Base-by-base conservation (phyloP, 257 asterid genomes). In the Rubia yunnanensis region DNA sequence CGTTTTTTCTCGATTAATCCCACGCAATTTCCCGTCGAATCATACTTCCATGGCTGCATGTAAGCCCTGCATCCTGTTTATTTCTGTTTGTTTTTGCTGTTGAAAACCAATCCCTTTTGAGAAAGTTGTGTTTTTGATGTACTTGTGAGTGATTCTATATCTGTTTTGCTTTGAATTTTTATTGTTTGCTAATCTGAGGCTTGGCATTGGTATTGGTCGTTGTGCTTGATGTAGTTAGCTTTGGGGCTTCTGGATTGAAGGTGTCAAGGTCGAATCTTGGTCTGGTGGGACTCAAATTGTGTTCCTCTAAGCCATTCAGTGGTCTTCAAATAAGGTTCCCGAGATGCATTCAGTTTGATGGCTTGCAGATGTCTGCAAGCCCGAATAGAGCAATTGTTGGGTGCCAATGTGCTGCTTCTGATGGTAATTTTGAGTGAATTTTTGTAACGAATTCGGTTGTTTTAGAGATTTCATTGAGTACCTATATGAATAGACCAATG, bases 201-300 rank as follows among this genome's bases (percentile, higher is more conserved):
- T 27, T 14, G 22, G 23, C 10, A 48, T 15, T 2, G 31, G 46
- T 0, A 18, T 54, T 71, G 15, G 72, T 53, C 34, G 60, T 48
- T 63, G 26, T 63, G 58, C 31, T 5, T 64, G 57, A 72, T 79
- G 72, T 78, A 84, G 95, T 83, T 57, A 76, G 88, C 68, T 71
- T 80, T 69, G 86, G 91, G 80, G 77, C 82, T 78, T 77, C 88
- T 64, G 73, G 91, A 67, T 62, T 83, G 48, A 82, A 80, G 75
- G 70, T 80, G 27, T 77, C 74, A 67, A 80, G 67, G 52, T 74
- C 76, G 79, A 77, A 79, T 67, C 73, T 81, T 63, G 78, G 77
- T 72, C 72, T 67, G 63, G 70, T 38, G 39, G 79, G 81, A 64
- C 83, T 85, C 68, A 82, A 76, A 70, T 83, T 77, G 66, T 74